Percentiles rank a stretch among this genome's conserved stretches.
Evolutionary conservation across 179 eudicot species (phyloP).

Genomic region (Pouteria campechiana): DNA sequence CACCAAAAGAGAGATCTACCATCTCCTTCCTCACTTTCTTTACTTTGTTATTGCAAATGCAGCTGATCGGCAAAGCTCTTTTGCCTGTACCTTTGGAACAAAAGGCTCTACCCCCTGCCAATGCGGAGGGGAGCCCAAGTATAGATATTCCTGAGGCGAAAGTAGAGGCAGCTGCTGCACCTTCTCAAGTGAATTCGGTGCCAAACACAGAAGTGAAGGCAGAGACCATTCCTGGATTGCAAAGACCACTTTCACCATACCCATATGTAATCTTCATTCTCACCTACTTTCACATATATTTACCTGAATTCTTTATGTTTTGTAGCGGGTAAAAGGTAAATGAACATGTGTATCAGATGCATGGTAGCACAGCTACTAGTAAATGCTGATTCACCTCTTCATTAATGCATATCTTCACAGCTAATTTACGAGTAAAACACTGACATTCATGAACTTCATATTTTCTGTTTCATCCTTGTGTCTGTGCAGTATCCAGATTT

Average conservation of each 20-base stretch:
- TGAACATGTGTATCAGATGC: too few relatives aligned
- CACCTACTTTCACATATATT: neutral
- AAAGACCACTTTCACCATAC: constrained; percentile 78
- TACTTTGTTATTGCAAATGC: constrained; percentile 3
- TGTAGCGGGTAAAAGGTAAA: neutral
- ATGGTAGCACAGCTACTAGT: too few relatives aligned
- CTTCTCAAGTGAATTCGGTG: constrained; percentile 39
- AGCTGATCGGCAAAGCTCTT: constrained; percentile 88
- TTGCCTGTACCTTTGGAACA: constrained; percentile 32
- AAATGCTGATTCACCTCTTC: neutral
- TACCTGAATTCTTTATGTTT: neutral
- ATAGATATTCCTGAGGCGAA: too few relatives aligned
- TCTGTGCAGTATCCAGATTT: constrained; percentile 75
- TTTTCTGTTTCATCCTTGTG: neutral
- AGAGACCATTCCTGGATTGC: constrained; percentile 27
- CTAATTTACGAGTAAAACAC: neutral
- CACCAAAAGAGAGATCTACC: too few relatives aligned
- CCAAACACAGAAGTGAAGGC: constrained; percentile 43
- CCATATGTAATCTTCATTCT: constrained; percentile 26
- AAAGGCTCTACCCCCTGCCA: constrained; percentile 74
- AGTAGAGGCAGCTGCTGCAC: constrained; percentile 19
- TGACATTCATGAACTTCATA: neutral
- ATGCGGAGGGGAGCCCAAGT: constrained; percentile 35
- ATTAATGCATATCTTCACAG: neutral
- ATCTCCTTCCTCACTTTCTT: neutral